Conservation (phyloP, 2,329 filamentous ascomycete genomes). For the Rosellinia necatrix region DNA sequence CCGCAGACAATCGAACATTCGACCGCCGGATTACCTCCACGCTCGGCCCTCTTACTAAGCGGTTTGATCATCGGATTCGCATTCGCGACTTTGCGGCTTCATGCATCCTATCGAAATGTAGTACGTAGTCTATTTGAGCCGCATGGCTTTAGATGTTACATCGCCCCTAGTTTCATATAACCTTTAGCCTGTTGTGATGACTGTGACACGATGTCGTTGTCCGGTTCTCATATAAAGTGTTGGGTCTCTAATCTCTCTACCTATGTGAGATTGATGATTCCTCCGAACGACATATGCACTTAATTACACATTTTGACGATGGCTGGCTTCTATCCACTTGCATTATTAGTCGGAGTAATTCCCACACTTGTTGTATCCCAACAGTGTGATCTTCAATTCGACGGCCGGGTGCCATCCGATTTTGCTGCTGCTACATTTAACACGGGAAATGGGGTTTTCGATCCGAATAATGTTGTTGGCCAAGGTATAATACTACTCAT, state of each 20-base stretch:
- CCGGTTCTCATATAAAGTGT: neutral
- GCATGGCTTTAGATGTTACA: neutral
- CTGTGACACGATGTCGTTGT: neutral
- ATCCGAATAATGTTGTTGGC: constrained; percentile 18
- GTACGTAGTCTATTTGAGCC: neutral
- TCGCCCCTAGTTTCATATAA: constrained; percentile 1
- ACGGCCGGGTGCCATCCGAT: constrained; percentile 15
- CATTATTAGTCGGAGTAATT: constrained; percentile 3
- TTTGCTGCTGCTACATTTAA: constrained; percentile 13
- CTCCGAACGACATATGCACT: neutral
- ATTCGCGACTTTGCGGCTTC: neutral
- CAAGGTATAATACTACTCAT: constrained; percentile 7
- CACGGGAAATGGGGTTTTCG: constrained; percentile 12
- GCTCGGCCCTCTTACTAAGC: too few relatives aligned
- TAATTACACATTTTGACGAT: neutral
- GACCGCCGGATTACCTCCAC: too few relatives aligned
- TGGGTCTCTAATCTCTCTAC: neutral
- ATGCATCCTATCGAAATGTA: neutral
- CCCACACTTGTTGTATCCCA: constrained; percentile 7
- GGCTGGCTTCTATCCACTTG: neutral
- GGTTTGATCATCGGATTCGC: constrained; percentile 10
- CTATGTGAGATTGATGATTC: neutral
- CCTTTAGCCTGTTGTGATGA: constrained; percentile 1
- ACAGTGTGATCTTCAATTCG: constrained; percentile 17
- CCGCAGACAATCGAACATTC: too few relatives aligned